Base-by-base conservation (phyloP, 805 yeast genomes). In the Sungouiella blattae region DNA sequence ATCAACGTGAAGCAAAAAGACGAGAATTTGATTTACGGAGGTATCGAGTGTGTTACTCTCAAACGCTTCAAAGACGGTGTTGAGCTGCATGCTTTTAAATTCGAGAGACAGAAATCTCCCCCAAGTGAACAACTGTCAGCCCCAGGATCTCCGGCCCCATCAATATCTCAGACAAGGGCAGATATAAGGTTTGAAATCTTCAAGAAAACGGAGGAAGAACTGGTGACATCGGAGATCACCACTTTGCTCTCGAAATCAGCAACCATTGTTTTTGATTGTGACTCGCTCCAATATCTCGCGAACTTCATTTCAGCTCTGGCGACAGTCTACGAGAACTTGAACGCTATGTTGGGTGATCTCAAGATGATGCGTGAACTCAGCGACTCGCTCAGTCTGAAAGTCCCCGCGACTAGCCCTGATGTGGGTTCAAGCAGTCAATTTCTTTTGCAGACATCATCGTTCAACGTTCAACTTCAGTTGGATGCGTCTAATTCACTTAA, bases 181-280 rank as follows among this genome's bases (percentile, higher is more conserved):
- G 86, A 80, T 44, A 31, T 80, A 2, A 50, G 80, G 22, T 75
- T 79, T 50, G 84, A 80, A 48, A 38, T 68, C 15, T 64, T 68
- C 31, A 40, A 51, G 6, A 51, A 45, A 8, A 2, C 28, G 1
- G 53, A 41, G 8, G 42, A 43, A 4, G 33, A 34, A 2, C 6
- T 26, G 4, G 9, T 16, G 13, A 29, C 32, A 6, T 37, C 52
- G 0, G 69, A 69, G 26, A 52, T 64, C 13, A 71, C 78, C 0
- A 18, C 69, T 0, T 49, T 77, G 2, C 52, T 72, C 14, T 64
- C 78, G 0, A 77, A 77, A 39, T 54, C 60, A 0, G 69, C 72
- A 0, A 33, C 16, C 8, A 12, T 57, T 9, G 30, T 33, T 11
- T 34, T 62, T 4, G 61, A 60, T 25, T 35, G 44, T 5, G 21